These are phyloP conservation scores for Moricandia moricandioides DNA, from an alignment of 345 rosid genomes.

Conservation along the genomic window DNA sequence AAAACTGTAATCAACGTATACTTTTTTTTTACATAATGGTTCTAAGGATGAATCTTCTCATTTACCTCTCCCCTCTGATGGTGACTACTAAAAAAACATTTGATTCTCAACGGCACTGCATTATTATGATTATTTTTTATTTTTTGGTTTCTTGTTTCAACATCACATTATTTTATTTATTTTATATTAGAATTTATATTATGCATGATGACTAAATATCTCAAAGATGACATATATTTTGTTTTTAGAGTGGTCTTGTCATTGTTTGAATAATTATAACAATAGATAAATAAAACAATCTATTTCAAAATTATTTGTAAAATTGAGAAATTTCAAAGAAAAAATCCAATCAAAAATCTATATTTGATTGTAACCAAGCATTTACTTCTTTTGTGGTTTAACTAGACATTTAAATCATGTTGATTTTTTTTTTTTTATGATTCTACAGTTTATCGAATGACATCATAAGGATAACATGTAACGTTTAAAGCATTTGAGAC, in stretches of 20 bases:
- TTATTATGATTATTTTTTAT: background rate
- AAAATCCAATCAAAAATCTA: background rate
- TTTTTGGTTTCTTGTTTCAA: background rate
- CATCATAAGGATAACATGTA: background rate
- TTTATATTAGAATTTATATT: background rate
- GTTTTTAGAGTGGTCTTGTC: background rate
- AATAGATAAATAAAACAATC: background rate
- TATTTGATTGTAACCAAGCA: background rate
- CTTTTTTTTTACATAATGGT: constrained; percentile 11
- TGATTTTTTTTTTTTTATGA: background rate
- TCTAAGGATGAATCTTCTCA: constrained; percentile 12
- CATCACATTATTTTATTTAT: background rate
- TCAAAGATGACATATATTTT: background rate
- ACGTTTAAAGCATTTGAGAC: background rate
- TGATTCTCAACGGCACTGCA: constrained; percentile 26
- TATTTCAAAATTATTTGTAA: background rate
- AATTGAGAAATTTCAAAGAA: background rate
- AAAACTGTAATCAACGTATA: background rate
- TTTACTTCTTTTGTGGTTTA: background rate
- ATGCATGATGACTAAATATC: background rate
- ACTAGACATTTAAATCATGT: background rate
- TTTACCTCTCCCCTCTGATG: constrained; percentile 22
- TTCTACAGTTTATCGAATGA: background rate
- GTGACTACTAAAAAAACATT: constrained; percentile 25
- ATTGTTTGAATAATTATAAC: background rate